A percentile compares a stretch with the other conserved stretches of the same genome.
These are phyloP conservation scores for Copromyces sp. DNA, from an alignment of 495 filamentous ascomycete genomes.

Conservation along the genomic window DNA sequence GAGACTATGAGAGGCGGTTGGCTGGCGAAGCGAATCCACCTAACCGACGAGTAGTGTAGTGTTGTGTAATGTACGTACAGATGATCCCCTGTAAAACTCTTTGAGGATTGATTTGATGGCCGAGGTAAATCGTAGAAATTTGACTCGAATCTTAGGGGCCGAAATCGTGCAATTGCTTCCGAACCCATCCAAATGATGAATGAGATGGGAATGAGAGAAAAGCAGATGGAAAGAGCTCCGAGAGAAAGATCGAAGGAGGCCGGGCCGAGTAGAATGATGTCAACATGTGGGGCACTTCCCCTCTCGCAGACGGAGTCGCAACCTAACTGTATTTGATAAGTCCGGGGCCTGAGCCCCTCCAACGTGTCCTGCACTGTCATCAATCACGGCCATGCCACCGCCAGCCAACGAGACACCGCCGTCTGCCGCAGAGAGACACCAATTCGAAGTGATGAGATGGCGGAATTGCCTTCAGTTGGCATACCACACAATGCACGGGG, in stretches of 20 bases:
- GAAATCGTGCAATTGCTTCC: background rate
- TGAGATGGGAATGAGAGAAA: background rate
- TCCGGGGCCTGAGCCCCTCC: background rate
- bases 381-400: background rate
- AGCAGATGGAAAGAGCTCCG: background rate
- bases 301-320: background rate
- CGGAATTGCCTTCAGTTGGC: background rate
- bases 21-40: too few species aligned
- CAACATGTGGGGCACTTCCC: background rate
- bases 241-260: background rate
- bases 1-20: too few species aligned
- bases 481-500: background rate
- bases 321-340: background rate
- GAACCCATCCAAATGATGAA: background rate
- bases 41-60: background rate
- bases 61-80: background rate
- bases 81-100: background rate
- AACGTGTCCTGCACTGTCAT: background rate
- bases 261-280: background rate
- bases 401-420: background rate
- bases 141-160: background rate
- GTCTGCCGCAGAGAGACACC: background rate
- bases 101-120: background rate
- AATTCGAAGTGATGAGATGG: background rate
- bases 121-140: background rate